These are phyloP conservation scores for Boletellus deceptivus DNA, from an alignment of 1,284 basidiomycete species.

Conservation along the genomic window DNA sequence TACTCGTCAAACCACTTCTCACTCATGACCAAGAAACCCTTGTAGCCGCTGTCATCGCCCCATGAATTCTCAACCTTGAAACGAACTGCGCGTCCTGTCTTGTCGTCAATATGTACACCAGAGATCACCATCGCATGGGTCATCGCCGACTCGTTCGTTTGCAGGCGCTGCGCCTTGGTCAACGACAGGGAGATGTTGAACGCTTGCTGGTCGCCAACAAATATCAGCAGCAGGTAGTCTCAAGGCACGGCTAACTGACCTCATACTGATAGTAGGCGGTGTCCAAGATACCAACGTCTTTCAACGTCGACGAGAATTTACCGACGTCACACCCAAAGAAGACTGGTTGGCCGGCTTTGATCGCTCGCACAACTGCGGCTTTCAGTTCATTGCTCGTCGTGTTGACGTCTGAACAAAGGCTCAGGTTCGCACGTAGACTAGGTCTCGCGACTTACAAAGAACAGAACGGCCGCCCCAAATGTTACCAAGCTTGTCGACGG, in stretches of 20 bases:
- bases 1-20: conserved; percentile 90
- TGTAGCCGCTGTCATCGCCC: conserved; percentile 78
- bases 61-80: conserved; percentile 97
- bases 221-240: neutral
- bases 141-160: conserved; percentile 83
- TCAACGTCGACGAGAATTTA: conserved; percentile 74
- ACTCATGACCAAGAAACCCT: conserved; percentile 93
- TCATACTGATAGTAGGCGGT: conserved; percentile 80
- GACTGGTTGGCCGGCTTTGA: conserved; percentile 88
- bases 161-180: conserved; percentile 83
- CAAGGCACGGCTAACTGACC: conserved; percentile 36
- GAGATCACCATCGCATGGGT: conserved; percentile 95
- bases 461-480: conserved; percentile 85
- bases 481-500: conserved; percentile 90
- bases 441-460: conserved; percentile 54
- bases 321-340: conserved; percentile 95
- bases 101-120: conserved; percentile 81
- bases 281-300: conserved; percentile 80
- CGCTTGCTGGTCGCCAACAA: conserved; percentile 39
- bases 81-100: conserved; percentile 70
- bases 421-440: neutral
- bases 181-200: conserved; percentile 60
- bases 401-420: conserved; percentile 74
- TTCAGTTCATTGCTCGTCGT: conserved; percentile 82
- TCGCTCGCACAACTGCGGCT: conserved; percentile 74